Evolutionary conservation across 139 green algal genomes (phyloP).

Genomic region (Asterochloris erici): DNA sequence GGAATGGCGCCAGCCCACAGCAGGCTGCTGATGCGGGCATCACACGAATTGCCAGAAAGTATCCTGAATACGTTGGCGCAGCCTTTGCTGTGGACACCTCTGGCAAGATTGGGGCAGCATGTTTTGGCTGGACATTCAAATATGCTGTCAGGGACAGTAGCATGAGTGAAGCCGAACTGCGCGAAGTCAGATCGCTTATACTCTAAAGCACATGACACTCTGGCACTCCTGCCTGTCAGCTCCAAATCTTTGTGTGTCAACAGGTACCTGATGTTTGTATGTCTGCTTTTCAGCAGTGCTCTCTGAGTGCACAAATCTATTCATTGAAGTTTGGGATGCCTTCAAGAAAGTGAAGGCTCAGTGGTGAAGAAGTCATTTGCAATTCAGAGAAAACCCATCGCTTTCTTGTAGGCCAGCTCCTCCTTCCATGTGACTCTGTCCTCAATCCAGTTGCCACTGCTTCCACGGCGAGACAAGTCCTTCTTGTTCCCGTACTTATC

Average conservation of each 20-base stretch:
- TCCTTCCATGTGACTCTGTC: constrained; percentile 63
- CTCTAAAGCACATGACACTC: too few species aligned
- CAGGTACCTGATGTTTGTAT: too few species aligned
- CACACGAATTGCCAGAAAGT: constrained; percentile 33
- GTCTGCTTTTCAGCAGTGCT: too few species aligned
- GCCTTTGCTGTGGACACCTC: constrained; percentile 35
- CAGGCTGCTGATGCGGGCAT: constrained; percentile 54
- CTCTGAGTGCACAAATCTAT: too few species aligned
- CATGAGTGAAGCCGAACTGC: not conserved
- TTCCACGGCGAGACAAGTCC: constrained; percentile 53
- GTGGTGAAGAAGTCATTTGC: too few species aligned
- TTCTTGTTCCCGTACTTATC: constrained; percentile 31
- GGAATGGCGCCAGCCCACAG: constrained; percentile 19
- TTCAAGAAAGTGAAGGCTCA: too few species aligned
- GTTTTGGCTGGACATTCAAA: constrained; percentile 41
- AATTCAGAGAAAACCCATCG: constrained; percentile 50
- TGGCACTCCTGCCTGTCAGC: too few species aligned
- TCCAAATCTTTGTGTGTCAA: too few species aligned
- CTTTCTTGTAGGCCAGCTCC: constrained; percentile 56
- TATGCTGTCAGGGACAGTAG: constrained; percentile 18
- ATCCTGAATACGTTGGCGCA: constrained; percentile 43
- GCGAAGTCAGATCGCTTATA: not conserved
- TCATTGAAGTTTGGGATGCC: too few species aligned
- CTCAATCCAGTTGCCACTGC: constrained; percentile 68
- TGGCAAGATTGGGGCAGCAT: constrained; percentile 37